Conservation (phyloP, 306 rosid species). For the Cucumis sativus region DNA sequence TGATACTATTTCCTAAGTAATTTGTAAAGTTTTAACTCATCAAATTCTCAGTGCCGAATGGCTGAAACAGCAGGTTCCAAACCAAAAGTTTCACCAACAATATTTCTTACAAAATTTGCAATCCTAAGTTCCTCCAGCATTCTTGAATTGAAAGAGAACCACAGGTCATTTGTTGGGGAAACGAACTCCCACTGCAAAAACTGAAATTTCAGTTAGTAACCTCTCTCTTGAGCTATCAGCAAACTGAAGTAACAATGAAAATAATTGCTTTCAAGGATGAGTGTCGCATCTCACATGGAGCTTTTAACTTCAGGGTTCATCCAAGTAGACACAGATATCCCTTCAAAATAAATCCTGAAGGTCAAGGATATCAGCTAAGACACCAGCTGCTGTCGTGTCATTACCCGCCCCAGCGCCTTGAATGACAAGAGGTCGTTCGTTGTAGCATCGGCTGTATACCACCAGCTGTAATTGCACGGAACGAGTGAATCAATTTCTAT, state of each 20-base stretch:
- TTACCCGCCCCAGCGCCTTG: slow-evolving; percentile 99
- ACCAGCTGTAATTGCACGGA: slow-evolving; percentile 53
- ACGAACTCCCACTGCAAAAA: not conserved
- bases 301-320: not conserved
- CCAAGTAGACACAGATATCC: not conserved
- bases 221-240: not conserved
- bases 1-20: not conserved
- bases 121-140: not conserved
- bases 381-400: slow-evolving; percentile 92
- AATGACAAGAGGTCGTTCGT: slow-evolving; percentile 65
- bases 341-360: slow-evolving; percentile 60
- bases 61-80: not conserved
- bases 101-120: not conserved
- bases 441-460: slow-evolving; percentile 66
- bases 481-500: not conserved
- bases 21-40: not conserved
- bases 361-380: slow-evolving; percentile 87
- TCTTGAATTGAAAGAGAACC: not conserved
- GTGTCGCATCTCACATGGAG: not conserved
- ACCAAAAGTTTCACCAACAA: not conserved
- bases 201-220: not conserved
- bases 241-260: not conserved
- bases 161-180: not conserved
- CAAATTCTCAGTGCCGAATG: not conserved
- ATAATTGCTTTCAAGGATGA: not conserved